Conservation (phyloP, 306 rosid species). For the Casuarina equisetifolia region DNA sequence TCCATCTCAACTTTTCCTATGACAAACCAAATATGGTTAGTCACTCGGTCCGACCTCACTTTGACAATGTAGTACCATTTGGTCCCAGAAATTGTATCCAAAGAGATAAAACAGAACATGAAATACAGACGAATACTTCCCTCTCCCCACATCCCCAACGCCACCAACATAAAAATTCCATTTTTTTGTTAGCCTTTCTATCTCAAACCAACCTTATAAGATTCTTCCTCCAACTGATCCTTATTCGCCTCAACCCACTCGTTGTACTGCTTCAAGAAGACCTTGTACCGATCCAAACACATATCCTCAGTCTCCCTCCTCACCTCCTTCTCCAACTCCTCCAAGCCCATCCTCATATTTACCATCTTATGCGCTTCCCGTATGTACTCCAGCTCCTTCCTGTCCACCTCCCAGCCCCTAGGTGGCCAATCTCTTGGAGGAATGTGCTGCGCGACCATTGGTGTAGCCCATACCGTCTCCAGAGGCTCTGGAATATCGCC, state of each 20-base stretch:
- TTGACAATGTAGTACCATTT: background rate
- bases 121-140: background rate
- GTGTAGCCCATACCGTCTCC: conserved; percentile 62
- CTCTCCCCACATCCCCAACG: no score
- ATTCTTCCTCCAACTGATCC: conserved; percentile 82
- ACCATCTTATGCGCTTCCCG: conserved; percentile 74
- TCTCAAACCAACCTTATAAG: conserved; percentile 73
- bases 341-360: conserved; percentile 57
- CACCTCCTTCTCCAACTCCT: conserved; percentile 48
- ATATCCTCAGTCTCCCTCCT: conserved; percentile 47
- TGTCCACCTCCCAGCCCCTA: conserved; percentile 84
- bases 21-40: background rate
- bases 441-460: conserved; percentile 57
- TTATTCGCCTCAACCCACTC: conserved; percentile 83
- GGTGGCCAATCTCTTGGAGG: conserved; percentile 99
- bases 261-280: conserved; percentile 80
- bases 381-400: conserved; percentile 72
- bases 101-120: background rate
- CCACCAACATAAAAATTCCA: background rate
- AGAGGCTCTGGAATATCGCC: conserved; percentile 76
- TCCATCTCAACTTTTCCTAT: background rate
- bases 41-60: background rate
- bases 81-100: background rate
- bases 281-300: conserved; percentile 81
- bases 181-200: background rate